Percentiles rank a stretch among this genome's conserved stretches.
Evolutionary conservation across 176 grass and related monocot genomes (phyloP).

Genomic region (Oryza meridionalis): DNA sequence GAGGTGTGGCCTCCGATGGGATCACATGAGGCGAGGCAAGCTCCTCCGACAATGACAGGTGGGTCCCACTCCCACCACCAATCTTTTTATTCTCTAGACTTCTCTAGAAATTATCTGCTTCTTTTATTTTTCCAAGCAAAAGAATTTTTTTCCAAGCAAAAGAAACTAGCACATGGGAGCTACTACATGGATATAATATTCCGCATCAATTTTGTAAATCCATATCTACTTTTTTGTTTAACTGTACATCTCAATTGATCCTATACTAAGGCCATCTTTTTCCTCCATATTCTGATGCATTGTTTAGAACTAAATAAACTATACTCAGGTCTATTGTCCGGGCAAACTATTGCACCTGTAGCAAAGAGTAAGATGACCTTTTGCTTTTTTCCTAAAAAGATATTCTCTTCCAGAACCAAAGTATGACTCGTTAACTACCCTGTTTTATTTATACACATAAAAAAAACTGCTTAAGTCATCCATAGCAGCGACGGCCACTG

Average conservation of each 20-base stretch:
- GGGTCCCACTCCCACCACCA: constrained; percentile 2
- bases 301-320: not conserved
- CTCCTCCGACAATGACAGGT: constrained; percentile 23
- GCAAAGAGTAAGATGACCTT: not conserved
- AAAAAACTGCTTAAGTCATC: no score
- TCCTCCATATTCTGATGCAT: not conserved
- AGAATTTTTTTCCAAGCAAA: no score
- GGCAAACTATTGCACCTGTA: not conserved
- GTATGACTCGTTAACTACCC: not conserved
- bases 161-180: no score
- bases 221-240: no score
- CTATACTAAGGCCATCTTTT: no score
- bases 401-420: not conserved
- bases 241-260: no score
- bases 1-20: constrained; percentile 16
- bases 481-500: not conserved
- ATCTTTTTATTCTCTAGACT: not conserved
- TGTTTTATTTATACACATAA: no score
- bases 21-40: constrained; percentile 8
- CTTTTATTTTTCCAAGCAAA: no score
- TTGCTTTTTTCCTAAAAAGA: not conserved
- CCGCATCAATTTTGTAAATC: no score
- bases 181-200: no score
- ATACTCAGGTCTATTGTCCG: not conserved
- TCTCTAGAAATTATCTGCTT: no score